phyloP scores from a whole-genome alignment of 1,139 yeast species.

The Diutina catenulata region DNA sequence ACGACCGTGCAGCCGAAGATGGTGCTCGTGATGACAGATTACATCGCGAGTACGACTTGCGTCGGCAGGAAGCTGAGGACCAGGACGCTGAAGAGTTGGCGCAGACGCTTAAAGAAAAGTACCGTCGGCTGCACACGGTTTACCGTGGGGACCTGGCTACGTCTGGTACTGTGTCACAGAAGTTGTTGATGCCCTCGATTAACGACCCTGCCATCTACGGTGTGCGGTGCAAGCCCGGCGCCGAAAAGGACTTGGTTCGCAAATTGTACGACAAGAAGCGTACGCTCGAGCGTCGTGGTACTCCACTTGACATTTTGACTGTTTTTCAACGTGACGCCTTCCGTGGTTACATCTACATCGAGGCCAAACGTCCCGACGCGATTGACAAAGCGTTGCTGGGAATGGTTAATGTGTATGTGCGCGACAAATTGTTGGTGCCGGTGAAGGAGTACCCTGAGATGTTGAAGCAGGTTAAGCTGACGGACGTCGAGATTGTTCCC shows the following conservation, averaged over 20 bases:
- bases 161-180: constrained; percentile 76
- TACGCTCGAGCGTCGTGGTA: constrained; percentile 49
- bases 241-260: constrained; percentile 84
- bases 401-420: constrained; percentile 70
- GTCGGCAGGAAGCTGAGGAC: constrained; percentile 81
- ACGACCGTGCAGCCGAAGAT: constrained; percentile 45
- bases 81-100: constrained; percentile 95
- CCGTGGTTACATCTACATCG: constrained; percentile 83
- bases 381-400: constrained; percentile 83
- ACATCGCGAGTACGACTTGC: constrained; percentile 85
- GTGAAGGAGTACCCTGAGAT: constrained; percentile 92
- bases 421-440: constrained; percentile 74
- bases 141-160: constrained; percentile 78
- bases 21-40: constrained; percentile 50
- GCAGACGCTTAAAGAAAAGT: constrained; percentile 82
- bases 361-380: constrained; percentile 89
- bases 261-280: constrained; percentile 71
- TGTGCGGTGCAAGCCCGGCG: constrained; percentile 84
- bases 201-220: constrained; percentile 97
- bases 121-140: constrained; percentile 77
- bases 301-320: constrained; percentile 67
- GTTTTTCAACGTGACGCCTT: constrained; percentile 93
- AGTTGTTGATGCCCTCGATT: constrained; percentile 86
- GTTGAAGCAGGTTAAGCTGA: constrained; percentile 78
- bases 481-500: constrained; percentile 79